Evolutionary conservation across 805 yeast genomes (phyloP).

Genomic region (Ogataea populi-albae): DNA sequence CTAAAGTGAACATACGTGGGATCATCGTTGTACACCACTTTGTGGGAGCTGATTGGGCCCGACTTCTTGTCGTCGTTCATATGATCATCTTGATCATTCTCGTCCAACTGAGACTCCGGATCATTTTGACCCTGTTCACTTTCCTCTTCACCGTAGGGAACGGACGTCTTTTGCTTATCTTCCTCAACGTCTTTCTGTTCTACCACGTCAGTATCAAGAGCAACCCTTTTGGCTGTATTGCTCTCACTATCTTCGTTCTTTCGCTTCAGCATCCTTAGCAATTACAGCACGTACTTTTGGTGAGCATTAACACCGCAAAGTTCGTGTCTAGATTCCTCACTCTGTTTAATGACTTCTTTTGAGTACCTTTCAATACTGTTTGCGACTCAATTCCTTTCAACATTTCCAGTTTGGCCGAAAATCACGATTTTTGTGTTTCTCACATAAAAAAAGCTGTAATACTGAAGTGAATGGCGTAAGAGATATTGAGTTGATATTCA

Average conservation of each 20-base stretch:
- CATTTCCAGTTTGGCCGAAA: too few relatives aligned
- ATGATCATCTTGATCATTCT: constrained; percentile 6
- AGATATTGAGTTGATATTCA: too few relatives aligned
- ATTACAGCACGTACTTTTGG: too few relatives aligned
- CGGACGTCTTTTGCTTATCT: constrained; percentile 43
- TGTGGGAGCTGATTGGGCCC: constrained; percentile 23
- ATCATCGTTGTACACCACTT: constrained; percentile 37
- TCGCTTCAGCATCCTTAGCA: constrained; percentile 48
- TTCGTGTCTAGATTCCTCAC: too few relatives aligned
- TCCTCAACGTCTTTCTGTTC: constrained; percentile 41
- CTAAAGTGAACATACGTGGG: constrained; percentile 66
- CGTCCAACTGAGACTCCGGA: not conserved
- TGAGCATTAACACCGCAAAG: too few relatives aligned
- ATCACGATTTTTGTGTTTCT: too few relatives aligned
- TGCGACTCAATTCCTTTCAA: too few relatives aligned
- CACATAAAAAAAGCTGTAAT: too few relatives aligned
- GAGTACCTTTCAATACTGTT: too few relatives aligned
- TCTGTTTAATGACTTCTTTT: too few relatives aligned
- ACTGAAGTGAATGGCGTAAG: too few relatives aligned
- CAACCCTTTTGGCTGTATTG: constrained; percentile 62
- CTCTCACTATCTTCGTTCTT: constrained; percentile 65
- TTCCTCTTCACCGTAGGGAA: constrained; percentile 23
- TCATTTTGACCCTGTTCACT: constrained; percentile 1
- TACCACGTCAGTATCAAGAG: constrained; percentile 60
- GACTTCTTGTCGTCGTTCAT: constrained; percentile 7